A percentile compares a stretch with the other conserved stretches of the same genome.
These are phyloP conservation scores for Quillaja saponaria DNA, from an alignment of 306 rosid genomes.

Conservation along the genomic window DNA sequence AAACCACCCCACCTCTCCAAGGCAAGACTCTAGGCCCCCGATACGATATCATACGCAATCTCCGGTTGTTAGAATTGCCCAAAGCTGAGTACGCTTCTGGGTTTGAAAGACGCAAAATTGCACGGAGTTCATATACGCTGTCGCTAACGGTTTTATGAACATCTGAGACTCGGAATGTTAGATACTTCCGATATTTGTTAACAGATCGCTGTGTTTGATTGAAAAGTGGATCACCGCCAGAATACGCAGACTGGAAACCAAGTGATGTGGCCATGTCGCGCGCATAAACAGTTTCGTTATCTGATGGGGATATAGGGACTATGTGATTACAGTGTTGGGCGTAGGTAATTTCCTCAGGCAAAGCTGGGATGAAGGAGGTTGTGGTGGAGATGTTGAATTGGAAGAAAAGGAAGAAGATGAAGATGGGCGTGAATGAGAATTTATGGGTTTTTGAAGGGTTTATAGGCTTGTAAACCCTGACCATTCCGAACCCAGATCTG, in stretches of 20 bases:
- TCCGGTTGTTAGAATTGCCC: slow-evolving; percentile 28
- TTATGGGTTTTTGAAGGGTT: slow-evolving; percentile 27
- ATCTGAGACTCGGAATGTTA: slow-evolving; percentile 28
- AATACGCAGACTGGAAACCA: slow-evolving; percentile 44
- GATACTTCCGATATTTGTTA: neutral
- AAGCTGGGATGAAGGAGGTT: slow-evolving; percentile 1
- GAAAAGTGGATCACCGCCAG: slow-evolving; percentile 60
- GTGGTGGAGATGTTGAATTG: slow-evolving; percentile 20
- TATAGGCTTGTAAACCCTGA: slow-evolving; percentile 14
- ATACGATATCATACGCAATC: slow-evolving; percentile 35
- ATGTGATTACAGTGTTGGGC: slow-evolving; percentile 48
- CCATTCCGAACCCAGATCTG: slow-evolving; percentile 29
- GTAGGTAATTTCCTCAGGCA: slow-evolving; percentile 33
- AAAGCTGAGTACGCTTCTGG: neutral
- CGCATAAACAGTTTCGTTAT: slow-evolving; percentile 13
- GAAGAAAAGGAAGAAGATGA: slow-evolving; percentile 25
- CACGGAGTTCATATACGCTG: slow-evolving; percentile 43
- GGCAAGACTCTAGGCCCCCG: slow-evolving; percentile 38
- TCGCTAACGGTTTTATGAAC: slow-evolving; percentile 30
- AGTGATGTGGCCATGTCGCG: slow-evolving; percentile 21
- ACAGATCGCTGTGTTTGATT: slow-evolving; percentile 23
- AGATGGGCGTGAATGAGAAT: slow-evolving; percentile 5
- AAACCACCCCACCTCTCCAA: slow-evolving; percentile 22
- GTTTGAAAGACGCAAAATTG: slow-evolving; percentile 36
- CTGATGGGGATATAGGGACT: slow-evolving; percentile 40